Conservation (phyloP, 73 alveolate genomes). For the Paramecium pentaurelia region DNA sequence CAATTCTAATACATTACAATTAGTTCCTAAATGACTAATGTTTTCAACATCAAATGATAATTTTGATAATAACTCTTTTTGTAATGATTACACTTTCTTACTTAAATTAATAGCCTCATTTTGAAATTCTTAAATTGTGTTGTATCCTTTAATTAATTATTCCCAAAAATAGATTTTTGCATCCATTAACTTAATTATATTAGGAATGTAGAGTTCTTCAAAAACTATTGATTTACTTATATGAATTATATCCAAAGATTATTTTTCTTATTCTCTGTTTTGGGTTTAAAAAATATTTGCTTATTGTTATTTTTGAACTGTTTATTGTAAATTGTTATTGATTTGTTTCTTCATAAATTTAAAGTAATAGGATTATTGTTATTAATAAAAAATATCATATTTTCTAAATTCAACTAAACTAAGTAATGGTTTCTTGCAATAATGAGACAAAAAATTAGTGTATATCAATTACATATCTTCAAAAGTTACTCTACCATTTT, state of each 20-base stretch:
- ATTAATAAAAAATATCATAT: background rate
- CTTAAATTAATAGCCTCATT: background rate
- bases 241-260: background rate
- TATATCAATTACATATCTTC: background rate
- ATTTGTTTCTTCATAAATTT: background rate
- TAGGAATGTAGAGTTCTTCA: background rate
- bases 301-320: background rate
- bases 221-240: background rate
- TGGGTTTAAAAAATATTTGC: background rate
- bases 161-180: background rate
- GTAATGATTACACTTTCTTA: background rate
- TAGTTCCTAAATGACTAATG: background rate
- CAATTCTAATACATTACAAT: background rate
- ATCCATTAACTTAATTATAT: background rate
- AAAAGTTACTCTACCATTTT: background rate
- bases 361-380: background rate
- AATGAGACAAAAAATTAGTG: background rate
- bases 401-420: slow-evolving; percentile 10
- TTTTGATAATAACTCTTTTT: background rate
- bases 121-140: background rate
- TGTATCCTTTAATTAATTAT: background rate
- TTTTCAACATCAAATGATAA: background rate
- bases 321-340: background rate
- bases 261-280: slow-evolving; percentile 1
- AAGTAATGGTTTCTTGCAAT: slow-evolving; percentile 22